Conservation (phyloP, 805 yeast genomes). For the Geotrichum ghanense region DNA sequence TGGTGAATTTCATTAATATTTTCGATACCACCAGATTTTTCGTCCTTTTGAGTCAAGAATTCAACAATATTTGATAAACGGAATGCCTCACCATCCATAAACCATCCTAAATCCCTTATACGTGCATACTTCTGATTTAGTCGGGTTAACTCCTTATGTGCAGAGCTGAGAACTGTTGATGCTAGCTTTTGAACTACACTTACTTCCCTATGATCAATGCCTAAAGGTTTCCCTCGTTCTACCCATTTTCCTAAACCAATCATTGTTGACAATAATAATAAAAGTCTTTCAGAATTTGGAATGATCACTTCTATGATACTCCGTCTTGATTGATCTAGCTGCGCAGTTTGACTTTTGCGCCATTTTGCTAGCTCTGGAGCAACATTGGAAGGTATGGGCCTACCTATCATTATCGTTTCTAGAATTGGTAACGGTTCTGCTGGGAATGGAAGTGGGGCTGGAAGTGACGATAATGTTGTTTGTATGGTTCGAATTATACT, state of each 20-base stretch:
- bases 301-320: constrained; percentile 27
- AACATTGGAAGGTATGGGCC: background rate
- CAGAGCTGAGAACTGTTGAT: constrained; percentile 4
- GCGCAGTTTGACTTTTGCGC: background rate
- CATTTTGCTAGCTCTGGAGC: background rate
- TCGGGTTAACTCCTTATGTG: constrained; percentile 8
- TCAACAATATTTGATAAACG: background rate
- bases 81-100: background rate
- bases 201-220: constrained; percentile 8
- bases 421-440: background rate
- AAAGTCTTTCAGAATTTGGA: constrained; percentile 37
- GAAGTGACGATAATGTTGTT: background rate
- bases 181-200: constrained; percentile 4
- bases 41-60: background rate
- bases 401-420: background rate
- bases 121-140: constrained; percentile 9
- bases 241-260: constrained; percentile 34
- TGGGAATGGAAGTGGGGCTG: background rate
- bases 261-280: constrained; percentile 34
- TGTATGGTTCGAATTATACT: background rate
- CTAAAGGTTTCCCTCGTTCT: constrained; percentile 16
- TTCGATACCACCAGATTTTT: background rate
- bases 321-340: background rate
- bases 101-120: constrained; percentile 1
- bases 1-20: background rate